Evolutionary conservation across 495 filamentous ascomycete species (phyloP), one percentile per base, ranked within the genome.

Genomic region (Penicillium salamii): DNA sequence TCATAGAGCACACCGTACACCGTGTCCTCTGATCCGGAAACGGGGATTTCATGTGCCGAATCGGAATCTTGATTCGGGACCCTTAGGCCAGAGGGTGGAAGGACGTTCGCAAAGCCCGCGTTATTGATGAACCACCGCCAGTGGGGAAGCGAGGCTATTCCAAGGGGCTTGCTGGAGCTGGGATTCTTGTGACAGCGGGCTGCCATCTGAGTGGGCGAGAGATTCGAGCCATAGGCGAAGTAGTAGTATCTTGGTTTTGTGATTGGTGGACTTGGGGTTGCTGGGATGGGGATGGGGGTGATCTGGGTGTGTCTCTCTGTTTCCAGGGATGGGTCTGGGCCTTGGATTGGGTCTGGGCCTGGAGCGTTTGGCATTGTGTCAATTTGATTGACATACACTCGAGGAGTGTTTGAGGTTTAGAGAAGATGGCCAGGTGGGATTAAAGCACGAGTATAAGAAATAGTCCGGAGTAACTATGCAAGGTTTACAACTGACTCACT

Each of bases 211-310:
- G 74, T 63, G 17, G 74, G 69, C 58, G 82, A 87, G 50, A 90
- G 76, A 59, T 90, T 90, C 49, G 77, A 83, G 57, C 86, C 87
- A 66, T 88, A 89, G 60, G 78, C 87, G 59, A 89, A 88, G 70
- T 90, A 88, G 57, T 84, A 61, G 32, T 64, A 47, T 50, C 46
- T 58, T 28, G 37, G 40, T 21, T 45, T 47, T 32, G 47, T 20
- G 28, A 42, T 19, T 49, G 21, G 38, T 33, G 35, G 29, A 13
- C 17, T 31, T 41, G 35, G 29, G 17, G 23, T 28, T 29, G 26
- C 15, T 32, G 45, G 42, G 17, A 3, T 14, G 3, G 45, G 45
- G 36, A 33, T 49, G 38, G 47, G 26, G 21, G 39, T 34, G 3
- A 13, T 38, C 48, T 38, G 3, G 28, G 54, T 39, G 43, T 51